These are phyloP conservation scores for Teratosphaeriaceae sp. DNA, from an alignment of 2,329 filamentous ascomycete genomes.

Conservation along the genomic window DNA sequence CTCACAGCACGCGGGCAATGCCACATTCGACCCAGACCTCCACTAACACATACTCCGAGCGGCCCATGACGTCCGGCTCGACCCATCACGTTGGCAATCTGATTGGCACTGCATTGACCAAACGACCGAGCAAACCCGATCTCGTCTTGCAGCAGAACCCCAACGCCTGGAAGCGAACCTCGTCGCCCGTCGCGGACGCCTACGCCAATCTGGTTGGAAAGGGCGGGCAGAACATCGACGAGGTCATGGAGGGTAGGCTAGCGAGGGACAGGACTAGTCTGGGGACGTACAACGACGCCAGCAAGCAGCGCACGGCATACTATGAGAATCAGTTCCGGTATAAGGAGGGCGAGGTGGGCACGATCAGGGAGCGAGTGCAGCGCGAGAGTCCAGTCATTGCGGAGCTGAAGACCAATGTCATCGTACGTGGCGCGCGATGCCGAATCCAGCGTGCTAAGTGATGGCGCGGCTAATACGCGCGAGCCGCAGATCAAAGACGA, in stretches of 20 bases:
- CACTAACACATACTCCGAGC: neutral
- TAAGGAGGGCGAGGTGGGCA: constrained; percentile 21
- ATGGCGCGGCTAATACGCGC: too few species aligned
- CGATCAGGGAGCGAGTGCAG: constrained; percentile 34
- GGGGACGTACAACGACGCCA: constrained; percentile 16
- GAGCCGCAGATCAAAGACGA: constrained; percentile 64
- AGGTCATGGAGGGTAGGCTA: constrained; percentile 4
- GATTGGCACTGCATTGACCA: constrained; percentile 6
- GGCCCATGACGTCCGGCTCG: neutral
- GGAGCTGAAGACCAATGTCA: constrained; percentile 45
- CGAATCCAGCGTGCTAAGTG: neutral
- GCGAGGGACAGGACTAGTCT: constrained; percentile 9
- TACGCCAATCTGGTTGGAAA: constrained; percentile 9
- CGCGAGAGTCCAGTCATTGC: constrained; percentile 43
- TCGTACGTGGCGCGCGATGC: constrained; percentile 32
- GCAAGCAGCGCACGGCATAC: constrained; percentile 29
- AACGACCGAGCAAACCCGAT: constrained; percentile 6
- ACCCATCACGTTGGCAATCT: neutral
- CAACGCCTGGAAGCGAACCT: constrained; percentile 10
- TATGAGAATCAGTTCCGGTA: constrained; percentile 30
- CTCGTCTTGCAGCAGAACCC: constrained; percentile 3
- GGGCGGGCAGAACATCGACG: constrained; percentile 6
- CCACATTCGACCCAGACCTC: neutral
- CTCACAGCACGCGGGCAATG: neutral
- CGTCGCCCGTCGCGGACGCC: constrained; percentile 8